phyloP scores from a whole-genome alignment of 331 rosid genomes.

The Arachis monticola region DNA sequence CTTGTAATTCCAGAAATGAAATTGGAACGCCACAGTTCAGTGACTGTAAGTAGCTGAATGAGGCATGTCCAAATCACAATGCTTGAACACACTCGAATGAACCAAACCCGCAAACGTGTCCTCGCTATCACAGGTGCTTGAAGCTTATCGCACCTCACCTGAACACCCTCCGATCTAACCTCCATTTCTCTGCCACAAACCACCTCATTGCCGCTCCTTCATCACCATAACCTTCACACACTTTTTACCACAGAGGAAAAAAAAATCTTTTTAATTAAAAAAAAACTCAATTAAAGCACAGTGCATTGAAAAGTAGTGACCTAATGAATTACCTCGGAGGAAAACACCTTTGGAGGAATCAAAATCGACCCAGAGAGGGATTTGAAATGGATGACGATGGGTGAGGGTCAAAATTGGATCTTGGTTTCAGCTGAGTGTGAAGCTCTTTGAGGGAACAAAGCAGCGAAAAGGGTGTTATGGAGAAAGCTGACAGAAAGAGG shows the following conservation, averaged over 20 bases:
- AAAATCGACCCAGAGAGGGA: conserved; percentile 42
- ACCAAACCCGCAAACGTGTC: conserved; percentile 89
- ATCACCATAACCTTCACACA: conserved; percentile 51
- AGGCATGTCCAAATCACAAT: conserved; percentile 92
- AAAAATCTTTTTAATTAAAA: background rate
- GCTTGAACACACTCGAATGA: conserved; percentile 81
- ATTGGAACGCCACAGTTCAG: conserved; percentile 81
- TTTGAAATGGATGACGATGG: conserved; percentile 14
- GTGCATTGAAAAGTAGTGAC: conserved; percentile 27
- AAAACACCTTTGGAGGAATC: conserved; percentile 18
- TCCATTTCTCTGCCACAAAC: conserved; percentile 74
- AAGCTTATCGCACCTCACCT: conserved; percentile 70
- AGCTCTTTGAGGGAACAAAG: background rate
- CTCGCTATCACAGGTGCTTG: conserved; percentile 66
- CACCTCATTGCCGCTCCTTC: conserved; percentile 80
- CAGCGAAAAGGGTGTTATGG: background rate
- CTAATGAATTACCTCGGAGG: conserved; percentile 28
- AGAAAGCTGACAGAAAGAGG: conserved; percentile 23
- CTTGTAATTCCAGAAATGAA: conserved; percentile 63
- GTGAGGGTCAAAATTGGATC: conserved; percentile 31
- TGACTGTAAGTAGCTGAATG: conserved; percentile 84
- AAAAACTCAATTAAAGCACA: background rate
- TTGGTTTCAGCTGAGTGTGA: conserved; percentile 33
- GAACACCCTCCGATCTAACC: conserved; percentile 80
- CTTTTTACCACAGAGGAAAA: conserved; percentile 25